A percentile compares a stretch with the other conserved stretches of the same genome.
Conservation (phyloP, 2,329 filamentous ascomycete genomes). For the Massarina eburnea region DNA sequence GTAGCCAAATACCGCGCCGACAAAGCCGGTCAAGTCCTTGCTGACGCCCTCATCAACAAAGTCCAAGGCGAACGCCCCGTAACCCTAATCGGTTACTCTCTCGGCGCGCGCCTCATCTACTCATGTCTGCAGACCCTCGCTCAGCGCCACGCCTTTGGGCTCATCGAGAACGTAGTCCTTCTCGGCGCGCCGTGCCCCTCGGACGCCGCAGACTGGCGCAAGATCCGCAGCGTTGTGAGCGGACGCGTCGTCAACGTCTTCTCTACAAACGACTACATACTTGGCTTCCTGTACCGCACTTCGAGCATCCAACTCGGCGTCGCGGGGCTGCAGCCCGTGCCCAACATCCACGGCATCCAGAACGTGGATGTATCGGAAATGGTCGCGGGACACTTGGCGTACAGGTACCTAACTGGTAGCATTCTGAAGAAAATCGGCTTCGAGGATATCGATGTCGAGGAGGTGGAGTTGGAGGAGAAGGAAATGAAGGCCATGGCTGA, state of each 20-base stretch:
- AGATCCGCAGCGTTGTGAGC: conserved; percentile 74
- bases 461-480: conserved; percentile 50
- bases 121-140: conserved; percentile 77
- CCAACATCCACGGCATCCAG: conserved; percentile 66
- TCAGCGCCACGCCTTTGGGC: conserved; percentile 75
- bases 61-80: conserved; percentile 81
- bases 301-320: conserved; percentile 81
- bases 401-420: conserved; percentile 53
- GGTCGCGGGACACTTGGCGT: conserved; percentile 54
- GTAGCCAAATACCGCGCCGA: conserved; percentile 75
- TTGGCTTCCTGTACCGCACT: conserved; percentile 84
- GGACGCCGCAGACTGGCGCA: conserved; percentile 70
- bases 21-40: conserved; percentile 77
- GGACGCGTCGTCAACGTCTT: conserved; percentile 87
- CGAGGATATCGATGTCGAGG: conserved; percentile 52
- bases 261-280: conserved; percentile 82
- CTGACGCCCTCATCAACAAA: conserved; percentile 78
- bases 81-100: conserved; percentile 77
- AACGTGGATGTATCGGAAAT: conserved; percentile 57
- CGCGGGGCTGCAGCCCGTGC: conserved; percentile 76
- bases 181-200: conserved; percentile 81
- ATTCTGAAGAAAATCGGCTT: conserved; percentile 57
- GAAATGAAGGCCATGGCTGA: conserved; percentile 48
- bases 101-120: conserved; percentile 81
- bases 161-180: conserved; percentile 80